Base-by-base conservation (phyloP, 805 yeast genomes). In the Ogataea nakhonphanomensis region DNA sequence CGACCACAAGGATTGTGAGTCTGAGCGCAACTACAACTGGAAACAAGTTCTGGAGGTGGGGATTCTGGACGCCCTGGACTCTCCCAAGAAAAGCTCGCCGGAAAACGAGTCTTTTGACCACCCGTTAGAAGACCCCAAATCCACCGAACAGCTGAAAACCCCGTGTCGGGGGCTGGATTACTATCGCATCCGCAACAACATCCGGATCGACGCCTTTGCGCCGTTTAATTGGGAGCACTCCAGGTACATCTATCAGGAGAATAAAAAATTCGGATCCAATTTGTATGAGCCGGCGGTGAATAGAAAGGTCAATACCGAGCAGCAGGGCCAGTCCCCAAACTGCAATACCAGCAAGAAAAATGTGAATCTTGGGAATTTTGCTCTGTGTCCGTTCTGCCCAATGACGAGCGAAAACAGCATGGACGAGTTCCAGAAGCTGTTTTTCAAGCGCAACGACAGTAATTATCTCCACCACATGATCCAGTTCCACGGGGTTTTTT, bases 401-500 rank as follows among this genome's bases (percentile, higher is more conserved):
- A 27, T 49, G 14, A 46, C 50, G 2, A 8, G 22, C 2, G 58
- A 48, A 9, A 51, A 51, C 14, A 27, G 41, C n/a, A 33, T 33
- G 11, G 36, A 49, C 27, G 46, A 47, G 14, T 49, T 36, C 38
- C 43, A 45, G 25, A 43, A 41, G 25, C 37, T 55, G 22, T 60
- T 59, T 30, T 49, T 47, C 40, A 54, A 53, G 38, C 48, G 62
- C 32, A 60, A 59, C 39, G 55, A 54, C 32, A 58, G 63, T 17
- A 55, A 52, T 30, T 60, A 59, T 31, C 37, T 60, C 13, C 65
- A 60, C 30, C 65, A 60, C 35, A 40, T 60, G 50, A 56, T 58
- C 25, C 62, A 59, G 37, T 57, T 49, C 33, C 65, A 60, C 38
- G 65, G 65, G 6, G 52, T 60, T 7, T 56, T 55, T 30, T 57